phyloP scores from a whole-genome alignment of 2,329 filamentous ascomycete genomes.

The Neonectria neomacrospora region DNA sequence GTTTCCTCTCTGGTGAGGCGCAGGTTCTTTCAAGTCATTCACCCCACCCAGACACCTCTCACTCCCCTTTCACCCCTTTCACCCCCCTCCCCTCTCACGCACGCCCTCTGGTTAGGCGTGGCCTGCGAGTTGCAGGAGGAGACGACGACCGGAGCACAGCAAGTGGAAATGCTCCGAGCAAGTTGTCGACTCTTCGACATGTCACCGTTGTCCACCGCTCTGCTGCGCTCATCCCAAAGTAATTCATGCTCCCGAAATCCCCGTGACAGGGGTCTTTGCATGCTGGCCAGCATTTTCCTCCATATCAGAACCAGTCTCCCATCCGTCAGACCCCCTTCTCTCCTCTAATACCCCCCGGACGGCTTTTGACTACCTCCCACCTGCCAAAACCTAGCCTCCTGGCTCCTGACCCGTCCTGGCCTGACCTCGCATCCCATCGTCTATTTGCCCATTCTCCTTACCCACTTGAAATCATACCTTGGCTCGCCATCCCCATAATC shows the following conservation, averaged over 20 bases:
- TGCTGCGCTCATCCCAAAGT: constrained; percentile 37
- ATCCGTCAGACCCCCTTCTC: constrained; percentile 25
- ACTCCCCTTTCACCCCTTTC: constrained; percentile 11
- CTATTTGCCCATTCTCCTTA: constrained; percentile 49
- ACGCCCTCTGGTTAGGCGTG: constrained; percentile 27
- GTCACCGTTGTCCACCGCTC: constrained; percentile 40
- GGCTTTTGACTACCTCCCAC: constrained; percentile 30
- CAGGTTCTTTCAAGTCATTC: constrained; percentile 29
- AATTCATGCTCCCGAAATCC: constrained; percentile 40
- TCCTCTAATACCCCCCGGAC: constrained; percentile 31
- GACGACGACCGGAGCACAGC: constrained; percentile 19
- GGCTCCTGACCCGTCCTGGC: constrained; percentile 36
- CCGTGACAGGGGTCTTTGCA: constrained; percentile 39
- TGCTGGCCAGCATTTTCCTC: constrained; percentile 33
- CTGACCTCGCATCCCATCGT: constrained; percentile 45
- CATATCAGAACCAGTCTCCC: constrained; percentile 38
- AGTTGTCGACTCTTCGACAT: constrained; percentile 33
- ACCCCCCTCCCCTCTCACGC: constrained; percentile 1
- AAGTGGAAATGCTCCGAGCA: constrained; percentile 28
- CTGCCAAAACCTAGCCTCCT: constrained; percentile 44
- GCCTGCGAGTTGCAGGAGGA: constrained; percentile 35
- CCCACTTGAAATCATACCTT: constrained; percentile 51
- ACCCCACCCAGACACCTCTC: constrained; percentile 13
- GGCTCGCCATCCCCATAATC: constrained; percentile 46
- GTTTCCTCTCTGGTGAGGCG: constrained; percentile 29